phyloP scores from a whole-genome alignment of 208 protist species.

The Trypanosoma theileri region DNA sequence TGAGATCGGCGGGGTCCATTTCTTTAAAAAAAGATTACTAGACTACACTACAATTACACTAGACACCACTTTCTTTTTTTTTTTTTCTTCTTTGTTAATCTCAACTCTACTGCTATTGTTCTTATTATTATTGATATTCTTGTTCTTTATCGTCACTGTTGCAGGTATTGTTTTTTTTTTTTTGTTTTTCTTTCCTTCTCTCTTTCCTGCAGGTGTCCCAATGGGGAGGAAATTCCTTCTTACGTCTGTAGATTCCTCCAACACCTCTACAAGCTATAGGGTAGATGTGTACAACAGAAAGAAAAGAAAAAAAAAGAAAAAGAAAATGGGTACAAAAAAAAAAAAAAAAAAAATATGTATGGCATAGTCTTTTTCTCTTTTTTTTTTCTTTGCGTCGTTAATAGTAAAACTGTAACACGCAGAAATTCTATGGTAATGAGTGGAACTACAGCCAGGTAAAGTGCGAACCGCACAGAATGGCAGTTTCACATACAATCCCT shows the following conservation, averaged over 20 bases:
- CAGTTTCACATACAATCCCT: background rate
- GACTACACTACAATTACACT: too few species aligned
- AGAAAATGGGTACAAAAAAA: slow-evolving; percentile 22
- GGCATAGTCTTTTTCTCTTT: slow-evolving; percentile 12
- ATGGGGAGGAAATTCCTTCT: background rate
- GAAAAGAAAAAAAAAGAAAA: slow-evolving; percentile 6
- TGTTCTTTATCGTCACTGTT: background rate
- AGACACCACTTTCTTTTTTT: background rate
- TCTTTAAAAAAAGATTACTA: too few species aligned
- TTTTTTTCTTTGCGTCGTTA: background rate
- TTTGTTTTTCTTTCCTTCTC: background rate
- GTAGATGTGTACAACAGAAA: background rate
- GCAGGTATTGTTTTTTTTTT: background rate
- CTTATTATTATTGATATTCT: background rate
- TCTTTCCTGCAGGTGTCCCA: background rate
- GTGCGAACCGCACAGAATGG: background rate
- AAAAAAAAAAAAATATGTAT: background rate
- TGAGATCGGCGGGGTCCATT: slow-evolving; percentile 45
- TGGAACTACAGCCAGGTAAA: background rate
- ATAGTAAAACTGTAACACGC: background rate
- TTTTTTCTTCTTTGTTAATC: background rate
- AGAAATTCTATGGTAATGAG: slow-evolving; percentile 7
- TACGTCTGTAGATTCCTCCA: background rate
- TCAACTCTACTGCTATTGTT: background rate
- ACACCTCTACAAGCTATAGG: background rate